phyloP scores from a whole-genome alignment of 176 grass and related monocot species.

The Lolium perenne region DNA sequence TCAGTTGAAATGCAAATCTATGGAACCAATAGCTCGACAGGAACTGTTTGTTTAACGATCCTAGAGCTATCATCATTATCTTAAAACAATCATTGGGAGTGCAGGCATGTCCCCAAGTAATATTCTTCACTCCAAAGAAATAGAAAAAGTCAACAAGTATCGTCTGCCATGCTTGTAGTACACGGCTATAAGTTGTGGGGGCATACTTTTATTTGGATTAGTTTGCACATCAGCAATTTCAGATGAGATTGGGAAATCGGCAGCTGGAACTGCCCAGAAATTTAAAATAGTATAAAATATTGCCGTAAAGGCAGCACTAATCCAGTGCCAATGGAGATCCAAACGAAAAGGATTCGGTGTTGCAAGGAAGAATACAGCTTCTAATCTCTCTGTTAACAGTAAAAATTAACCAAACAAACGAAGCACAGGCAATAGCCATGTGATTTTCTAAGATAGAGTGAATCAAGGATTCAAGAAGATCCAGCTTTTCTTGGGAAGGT shows the following conservation, averaged over 20 bases:
- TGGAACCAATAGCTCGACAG: constrained; percentile 9
- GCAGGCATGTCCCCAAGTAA: background rate
- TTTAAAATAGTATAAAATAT: no score
- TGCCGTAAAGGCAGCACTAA: background rate
- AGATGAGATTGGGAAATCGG: background rate
- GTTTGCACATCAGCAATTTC: background rate
- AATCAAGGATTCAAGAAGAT: background rate
- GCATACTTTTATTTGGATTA: background rate
- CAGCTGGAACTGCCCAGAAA: constrained; percentile 10
- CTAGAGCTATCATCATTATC: constrained; percentile 19
- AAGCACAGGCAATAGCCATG: no score
- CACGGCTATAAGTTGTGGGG: background rate
- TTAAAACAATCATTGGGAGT: constrained; percentile 20
- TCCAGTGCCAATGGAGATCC: constrained; percentile 16
- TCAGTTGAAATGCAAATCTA: constrained; percentile 24
- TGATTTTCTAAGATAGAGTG: background rate
- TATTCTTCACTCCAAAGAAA: constrained; percentile 24
- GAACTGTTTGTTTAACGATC: constrained; percentile 10
- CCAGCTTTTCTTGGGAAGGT: background rate
- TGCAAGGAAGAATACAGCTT: no score
- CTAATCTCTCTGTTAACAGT: no score
- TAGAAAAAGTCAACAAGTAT: constrained; percentile 19
- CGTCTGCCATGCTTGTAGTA: constrained; percentile 12
- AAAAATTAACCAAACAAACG: no score
- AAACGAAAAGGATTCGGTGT: background rate